Evolutionary conservation across 2,329 filamentous ascomycete species (phyloP).

Genomic region (Acrocalymma vagum): DNA sequence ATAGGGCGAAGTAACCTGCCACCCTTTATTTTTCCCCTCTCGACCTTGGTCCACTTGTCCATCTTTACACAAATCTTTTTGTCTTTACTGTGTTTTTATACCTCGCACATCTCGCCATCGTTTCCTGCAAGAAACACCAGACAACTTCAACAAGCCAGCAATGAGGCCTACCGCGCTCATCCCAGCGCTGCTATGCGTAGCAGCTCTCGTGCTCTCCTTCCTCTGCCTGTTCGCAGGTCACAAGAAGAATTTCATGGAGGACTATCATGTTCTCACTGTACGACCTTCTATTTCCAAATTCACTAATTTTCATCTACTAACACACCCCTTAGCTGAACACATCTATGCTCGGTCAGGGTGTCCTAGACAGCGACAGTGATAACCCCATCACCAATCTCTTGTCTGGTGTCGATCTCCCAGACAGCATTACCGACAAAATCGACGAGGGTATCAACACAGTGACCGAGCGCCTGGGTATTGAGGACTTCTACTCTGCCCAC

Average conservation of each 20-base stretch:
- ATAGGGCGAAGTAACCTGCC: too few relatives aligned
- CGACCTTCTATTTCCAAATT: constrained; percentile 7
- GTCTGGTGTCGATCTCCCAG: constrained; percentile 44
- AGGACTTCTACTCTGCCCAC: constrained; percentile 70
- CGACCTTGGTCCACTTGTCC: too few relatives aligned
- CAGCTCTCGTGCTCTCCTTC: constrained; percentile 66
- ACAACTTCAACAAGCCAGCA: constrained; percentile 4
- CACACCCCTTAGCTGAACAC: constrained; percentile 60
- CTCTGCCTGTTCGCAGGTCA: constrained; percentile 69
- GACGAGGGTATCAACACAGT: constrained; percentile 55
- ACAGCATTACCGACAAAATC: constrained; percentile 38
- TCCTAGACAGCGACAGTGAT: constrained; percentile 39
- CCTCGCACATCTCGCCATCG: constrained; percentile 5
- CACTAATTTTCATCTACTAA: constrained; percentile 1
- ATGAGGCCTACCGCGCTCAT: constrained; percentile 60
- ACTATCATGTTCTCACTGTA: constrained; percentile 66
- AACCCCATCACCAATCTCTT: constrained; percentile 40
- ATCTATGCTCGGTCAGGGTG: constrained; percentile 59
- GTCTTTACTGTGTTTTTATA: too few relatives aligned
- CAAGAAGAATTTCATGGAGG: constrained; percentile 64
- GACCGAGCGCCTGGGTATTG: constrained; percentile 60
- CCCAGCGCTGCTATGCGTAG: constrained; percentile 60
- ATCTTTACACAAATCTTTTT: too few relatives aligned
- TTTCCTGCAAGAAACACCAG: too few relatives aligned
- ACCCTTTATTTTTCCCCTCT: too few relatives aligned